phyloP scores from a whole-genome alignment of 2,329 filamentous ascomycete genomes.

The Xylaria polymorpha region DNA sequence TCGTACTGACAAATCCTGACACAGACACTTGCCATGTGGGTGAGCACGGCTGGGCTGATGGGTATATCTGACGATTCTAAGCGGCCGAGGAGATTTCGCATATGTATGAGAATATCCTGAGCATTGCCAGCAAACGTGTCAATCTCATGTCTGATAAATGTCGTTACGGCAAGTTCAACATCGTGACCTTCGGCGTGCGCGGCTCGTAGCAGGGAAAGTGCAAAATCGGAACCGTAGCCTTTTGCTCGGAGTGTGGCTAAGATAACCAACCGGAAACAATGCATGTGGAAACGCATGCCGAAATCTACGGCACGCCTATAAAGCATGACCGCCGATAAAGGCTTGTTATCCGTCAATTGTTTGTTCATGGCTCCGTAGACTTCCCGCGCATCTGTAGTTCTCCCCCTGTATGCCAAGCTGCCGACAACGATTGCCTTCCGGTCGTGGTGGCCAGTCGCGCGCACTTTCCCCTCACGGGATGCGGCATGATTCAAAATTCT shows the following conservation, averaged over 20 bases:
- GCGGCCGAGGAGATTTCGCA: constrained; percentile 44
- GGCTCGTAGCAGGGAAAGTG: constrained; percentile 55
- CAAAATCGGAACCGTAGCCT: constrained; percentile 47
- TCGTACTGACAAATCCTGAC: constrained; percentile 40
- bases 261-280: constrained; percentile 62
- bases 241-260: constrained; percentile 55
- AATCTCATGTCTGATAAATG: constrained; percentile 45
- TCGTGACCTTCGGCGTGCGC: constrained; percentile 57
- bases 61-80: constrained; percentile 47
- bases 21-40: constrained; percentile 45
- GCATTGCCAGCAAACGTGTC: constrained; percentile 40
- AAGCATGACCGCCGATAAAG: constrained; percentile 51
- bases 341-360: constrained; percentile 50
- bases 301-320: constrained; percentile 54
- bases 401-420: constrained; percentile 43
- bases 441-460: not conserved
- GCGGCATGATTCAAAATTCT: constrained; percentile 53
- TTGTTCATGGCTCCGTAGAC: constrained; percentile 57
- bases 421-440: constrained; percentile 36
- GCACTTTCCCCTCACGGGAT: constrained; percentile 27
- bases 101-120: constrained; percentile 42
- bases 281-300: constrained; percentile 53
- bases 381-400: constrained; percentile 48
- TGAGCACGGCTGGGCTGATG: constrained; percentile 43
- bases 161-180: constrained; percentile 52